Evolutionary conservation across 768 basidiomycete species (phyloP), one percentile per base, ranked within the genome.

Genomic region (Lentinula aciculospora): DNA sequence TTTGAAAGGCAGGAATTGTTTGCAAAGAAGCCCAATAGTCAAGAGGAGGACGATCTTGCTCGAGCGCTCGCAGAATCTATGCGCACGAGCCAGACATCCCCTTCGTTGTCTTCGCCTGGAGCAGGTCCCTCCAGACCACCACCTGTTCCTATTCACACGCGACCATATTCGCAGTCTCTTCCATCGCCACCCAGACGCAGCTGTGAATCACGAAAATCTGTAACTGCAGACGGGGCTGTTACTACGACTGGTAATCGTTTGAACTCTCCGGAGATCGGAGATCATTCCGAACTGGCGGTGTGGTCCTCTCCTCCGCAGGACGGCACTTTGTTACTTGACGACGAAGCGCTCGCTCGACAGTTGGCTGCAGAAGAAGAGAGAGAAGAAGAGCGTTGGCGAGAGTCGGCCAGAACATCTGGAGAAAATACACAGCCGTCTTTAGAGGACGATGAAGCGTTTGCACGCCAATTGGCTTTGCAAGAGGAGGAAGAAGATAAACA

Each of bases 1-100:
- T 71, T 75, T 7, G 59, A 58, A 44, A 62, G 45, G 23, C 60
- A 50, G 31, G 42, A 37, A 9, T 17, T 32, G 10, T 46, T 57
- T 31, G 29, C 49, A 48, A 69, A 73, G 23, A 71, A 72, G 48
- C 58, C 78, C 17, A 64, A 60, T 5, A 67, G 60, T 56, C 76
- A 78, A 61, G 88, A 91, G 65, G 86, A 89, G 58, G 82, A 83
- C 29, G 85, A 89, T 42, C 72, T 91, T 13, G 81, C 81, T 21
- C 76, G 75, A 60, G 89, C 88, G 0, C 62, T 92, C 58, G 77
- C 81, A 61, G 78, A 78, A 58, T 87, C 85, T 1, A 60, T 76
- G 63, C 40, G 56, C 60, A 10, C 42, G 36, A 8, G 45, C 42
- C 12, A 46, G 17, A 19, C 23, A 19, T 29, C 27, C 8, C 10